A percentile compares a stretch with the other conserved stretches of the same genome.
phyloP scores from a whole-genome alignment of 257 asterid genomes.

The Gynochthodes officinalis region DNA sequence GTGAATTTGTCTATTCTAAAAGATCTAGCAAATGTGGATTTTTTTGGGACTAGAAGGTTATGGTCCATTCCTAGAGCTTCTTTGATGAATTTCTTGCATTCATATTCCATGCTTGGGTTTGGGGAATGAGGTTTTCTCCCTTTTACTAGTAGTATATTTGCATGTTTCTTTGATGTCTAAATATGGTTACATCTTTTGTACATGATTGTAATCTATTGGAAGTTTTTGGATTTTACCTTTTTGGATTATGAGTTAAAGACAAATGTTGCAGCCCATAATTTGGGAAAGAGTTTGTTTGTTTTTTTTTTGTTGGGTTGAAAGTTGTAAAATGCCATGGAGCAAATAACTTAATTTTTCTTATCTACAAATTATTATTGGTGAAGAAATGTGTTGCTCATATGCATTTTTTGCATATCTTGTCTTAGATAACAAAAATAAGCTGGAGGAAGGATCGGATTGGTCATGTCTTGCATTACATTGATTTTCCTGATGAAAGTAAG shows the following conservation, averaged over 20 bases:
- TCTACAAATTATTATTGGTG: neutral
- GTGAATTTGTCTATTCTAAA: neutral
- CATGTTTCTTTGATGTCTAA: too few relatives aligned
- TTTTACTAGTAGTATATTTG: neutral
- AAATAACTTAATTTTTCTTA: too few relatives aligned
- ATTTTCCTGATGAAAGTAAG: conserved; percentile 70
- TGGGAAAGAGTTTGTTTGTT: too few relatives aligned
- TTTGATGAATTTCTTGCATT: too few relatives aligned
- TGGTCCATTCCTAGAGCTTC: neutral
- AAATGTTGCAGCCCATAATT: neutral
- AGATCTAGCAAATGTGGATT: neutral
- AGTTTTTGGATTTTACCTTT: neutral
- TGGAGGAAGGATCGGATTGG: conserved; percentile 13
- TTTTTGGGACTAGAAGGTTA: too few relatives aligned
- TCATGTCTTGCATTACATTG: conserved; percentile 39
- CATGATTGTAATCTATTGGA: neutral
- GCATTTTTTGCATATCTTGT: conserved; percentile 13
- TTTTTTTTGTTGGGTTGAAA: too few relatives aligned
- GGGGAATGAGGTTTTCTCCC: neutral
- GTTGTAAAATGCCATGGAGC: too few relatives aligned
- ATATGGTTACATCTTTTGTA: too few relatives aligned
- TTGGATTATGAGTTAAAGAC: neutral
- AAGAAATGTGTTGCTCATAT: conserved; percentile 6
- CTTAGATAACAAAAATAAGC: conserved; percentile 42
- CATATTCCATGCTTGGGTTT: too few relatives aligned